A percentile compares a stretch with the other conserved stretches of the same genome.
phyloP scores from a whole-genome alignment of 2,329 filamentous ascomycete genomes.

The Amphichorda felina region DNA sequence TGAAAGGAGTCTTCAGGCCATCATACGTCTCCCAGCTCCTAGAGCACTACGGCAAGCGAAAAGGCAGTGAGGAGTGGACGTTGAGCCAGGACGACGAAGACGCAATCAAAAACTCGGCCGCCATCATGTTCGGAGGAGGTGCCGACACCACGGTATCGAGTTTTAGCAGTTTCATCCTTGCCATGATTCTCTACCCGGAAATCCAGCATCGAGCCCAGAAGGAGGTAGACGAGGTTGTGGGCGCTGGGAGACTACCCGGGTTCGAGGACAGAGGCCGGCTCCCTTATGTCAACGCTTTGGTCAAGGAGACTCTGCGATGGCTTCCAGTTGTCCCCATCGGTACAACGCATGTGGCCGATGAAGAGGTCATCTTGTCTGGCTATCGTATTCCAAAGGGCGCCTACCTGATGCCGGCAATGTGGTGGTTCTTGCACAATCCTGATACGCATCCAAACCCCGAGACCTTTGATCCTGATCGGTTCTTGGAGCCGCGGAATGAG shows the following conservation, averaged over 20 bases:
- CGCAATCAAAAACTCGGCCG: slow-evolving; percentile 4
- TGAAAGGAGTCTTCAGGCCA: background rate
- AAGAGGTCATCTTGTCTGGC: slow-evolving; percentile 12
- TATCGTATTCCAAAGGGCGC: slow-evolving; percentile 16
- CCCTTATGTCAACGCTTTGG: slow-evolving; percentile 15
- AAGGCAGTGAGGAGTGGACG: background rate
- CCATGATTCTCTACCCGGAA: slow-evolving; percentile 11
- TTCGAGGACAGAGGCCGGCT: slow-evolving; percentile 12
- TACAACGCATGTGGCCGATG: slow-evolving; percentile 21
- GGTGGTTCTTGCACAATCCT: slow-evolving; percentile 48
- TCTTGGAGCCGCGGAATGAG: slow-evolving; percentile 5
- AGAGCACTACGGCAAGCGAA: slow-evolving; percentile 2
- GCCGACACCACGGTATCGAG: slow-evolving; percentile 11
- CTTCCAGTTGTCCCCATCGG: slow-evolving; percentile 15
- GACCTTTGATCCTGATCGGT: slow-evolving; percentile 20
- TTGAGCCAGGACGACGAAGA: no score
- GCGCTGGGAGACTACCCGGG: slow-evolving; percentile 14
- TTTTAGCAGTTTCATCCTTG: slow-evolving; percentile 10
- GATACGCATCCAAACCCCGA: slow-evolving; percentile 43
- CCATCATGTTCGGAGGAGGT: slow-evolving; percentile 8
- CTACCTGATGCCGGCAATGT: slow-evolving; percentile 10
- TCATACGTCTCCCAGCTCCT: slow-evolving; percentile 7
- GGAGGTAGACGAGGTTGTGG: slow-evolving; percentile 13
- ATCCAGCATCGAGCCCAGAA: slow-evolving; percentile 12
- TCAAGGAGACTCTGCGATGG: slow-evolving; percentile 14